These are phyloP conservation scores for Cyclotella cryptica DNA, from an alignment of 108 stramenopile genomes.

Conservation along the genomic window DNA sequence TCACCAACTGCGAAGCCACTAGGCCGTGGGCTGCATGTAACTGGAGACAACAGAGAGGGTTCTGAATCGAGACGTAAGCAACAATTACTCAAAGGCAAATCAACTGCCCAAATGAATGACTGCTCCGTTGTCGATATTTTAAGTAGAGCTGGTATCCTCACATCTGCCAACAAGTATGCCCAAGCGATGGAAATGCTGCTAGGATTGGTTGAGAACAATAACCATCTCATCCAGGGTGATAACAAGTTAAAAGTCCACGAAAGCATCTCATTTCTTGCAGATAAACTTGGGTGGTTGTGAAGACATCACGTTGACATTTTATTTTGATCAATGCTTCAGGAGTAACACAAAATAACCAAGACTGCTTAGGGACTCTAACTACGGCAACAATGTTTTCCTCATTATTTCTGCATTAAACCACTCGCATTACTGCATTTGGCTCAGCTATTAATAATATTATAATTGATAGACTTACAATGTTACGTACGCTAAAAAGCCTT, in stretches of 20 bases:
- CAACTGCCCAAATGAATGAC: not conserved
- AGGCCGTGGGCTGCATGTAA: conserved; percentile 17
- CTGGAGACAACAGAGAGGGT: conserved; percentile 29
- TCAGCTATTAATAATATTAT: too few relatives aligned
- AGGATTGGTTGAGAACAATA: conserved; percentile 35
- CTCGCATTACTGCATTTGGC: too few relatives aligned
- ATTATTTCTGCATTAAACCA: too few relatives aligned
- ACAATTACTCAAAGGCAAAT: not conserved
- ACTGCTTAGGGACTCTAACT: too few relatives aligned
- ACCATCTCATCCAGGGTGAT: conserved; percentile 20
- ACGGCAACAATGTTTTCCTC: too few relatives aligned
- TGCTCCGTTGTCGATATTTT: conserved; percentile 6
- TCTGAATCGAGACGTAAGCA: conserved; percentile 14
- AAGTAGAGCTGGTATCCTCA: conserved; percentile 32
- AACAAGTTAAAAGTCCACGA: conserved; percentile 38
- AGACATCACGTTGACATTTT: too few relatives aligned
- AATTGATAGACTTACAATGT: too few relatives aligned
- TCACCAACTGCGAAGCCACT: conserved; percentile 24
- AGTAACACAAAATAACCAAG: too few relatives aligned
- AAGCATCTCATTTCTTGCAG: conserved; percentile 33
- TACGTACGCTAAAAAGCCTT: too few relatives aligned
- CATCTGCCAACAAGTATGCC: conserved; percentile 20
- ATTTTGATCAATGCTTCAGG: too few relatives aligned
- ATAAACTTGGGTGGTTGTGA: conserved; percentile 46
- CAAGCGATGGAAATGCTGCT: conserved; percentile 45